phyloP scores from a whole-genome alignment of 371 early-diverging fungal genomes.

The Mucor ambiguus region DNA sequence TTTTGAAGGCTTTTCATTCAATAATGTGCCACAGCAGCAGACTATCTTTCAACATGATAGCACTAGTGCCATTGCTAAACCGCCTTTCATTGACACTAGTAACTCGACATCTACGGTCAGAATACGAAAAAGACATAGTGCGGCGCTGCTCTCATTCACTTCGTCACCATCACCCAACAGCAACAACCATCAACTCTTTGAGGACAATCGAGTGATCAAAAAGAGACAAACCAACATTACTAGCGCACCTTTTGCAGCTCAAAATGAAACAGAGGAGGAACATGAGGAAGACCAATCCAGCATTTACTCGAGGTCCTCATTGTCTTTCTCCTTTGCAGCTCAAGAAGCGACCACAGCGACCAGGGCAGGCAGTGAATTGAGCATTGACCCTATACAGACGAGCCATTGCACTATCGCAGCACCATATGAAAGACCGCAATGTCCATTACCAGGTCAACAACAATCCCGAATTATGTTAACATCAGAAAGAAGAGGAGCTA shows the following conservation, averaged over 20 bases:
- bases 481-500: neutral
- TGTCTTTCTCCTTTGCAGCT: slow-evolving; percentile 8
- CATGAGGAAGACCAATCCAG: slow-evolving; percentile 26
- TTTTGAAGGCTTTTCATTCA: slow-evolving; percentile 38
- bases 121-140: slow-evolving; percentile 36
- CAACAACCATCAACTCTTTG: neutral
- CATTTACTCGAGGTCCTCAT: slow-evolving; percentile 15
- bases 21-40: slow-evolving; percentile 9
- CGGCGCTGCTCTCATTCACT: slow-evolving; percentile 19
- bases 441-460: slow-evolving; percentile 17
- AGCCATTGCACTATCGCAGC: neutral
- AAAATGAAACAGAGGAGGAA: slow-evolving; percentile 26
- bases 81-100: neutral
- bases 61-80: neutral
- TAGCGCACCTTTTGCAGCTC: neutral
- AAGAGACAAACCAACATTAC: slow-evolving; percentile 13
- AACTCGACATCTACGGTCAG: slow-evolving; percentile 7
- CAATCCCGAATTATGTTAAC: neutral
- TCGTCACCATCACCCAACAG: neutral
- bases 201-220: slow-evolving; percentile 11
- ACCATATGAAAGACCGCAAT: slow-evolving; percentile 18
- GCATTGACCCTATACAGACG: neutral
- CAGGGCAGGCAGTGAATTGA: slow-evolving; percentile 5
- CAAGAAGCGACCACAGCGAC: slow-evolving; percentile 3
- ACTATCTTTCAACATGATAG: neutral